Conservation (phyloP, 2,329 filamentous ascomycete species). For the Arthrobotrys musiformis region DNA sequence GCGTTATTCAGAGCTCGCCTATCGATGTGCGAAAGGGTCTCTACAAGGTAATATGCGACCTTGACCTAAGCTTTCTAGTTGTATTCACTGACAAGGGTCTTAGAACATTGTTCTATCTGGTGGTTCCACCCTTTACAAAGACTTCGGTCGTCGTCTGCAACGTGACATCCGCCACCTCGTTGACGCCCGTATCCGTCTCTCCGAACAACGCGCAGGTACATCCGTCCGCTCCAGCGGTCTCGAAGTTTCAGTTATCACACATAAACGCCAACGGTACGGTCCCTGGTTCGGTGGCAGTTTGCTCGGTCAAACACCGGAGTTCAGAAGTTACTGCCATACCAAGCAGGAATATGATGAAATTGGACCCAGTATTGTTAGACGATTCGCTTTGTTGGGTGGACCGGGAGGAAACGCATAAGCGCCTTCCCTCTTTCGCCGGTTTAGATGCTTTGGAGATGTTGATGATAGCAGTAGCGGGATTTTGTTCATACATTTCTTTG, state of each 20-base stretch:
- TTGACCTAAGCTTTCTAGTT: neutral
- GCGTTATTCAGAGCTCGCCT: constrained; percentile 95
- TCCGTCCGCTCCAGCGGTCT: constrained; percentile 92
- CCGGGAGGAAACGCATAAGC: constrained; percentile 67
- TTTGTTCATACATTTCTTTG: constrained; percentile 31
- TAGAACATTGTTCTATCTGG: constrained; percentile 96
- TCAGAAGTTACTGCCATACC: constrained; percentile 98
- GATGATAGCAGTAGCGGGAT: neutral
- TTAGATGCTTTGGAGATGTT: neutral
- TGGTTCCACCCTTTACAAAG: constrained; percentile 97
- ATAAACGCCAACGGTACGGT: constrained; percentile 96
- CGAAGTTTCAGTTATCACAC: constrained; percentile 95
- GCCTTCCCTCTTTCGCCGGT: neutral
- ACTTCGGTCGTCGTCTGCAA: constrained; percentile 95
- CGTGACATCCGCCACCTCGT: constrained; percentile 97
- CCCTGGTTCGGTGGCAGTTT: constrained; percentile 98
- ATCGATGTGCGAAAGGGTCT: constrained; percentile 96
- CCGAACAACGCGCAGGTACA: constrained; percentile 83
- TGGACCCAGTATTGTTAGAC: constrained; percentile 91
- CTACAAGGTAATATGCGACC: constrained; percentile 76
- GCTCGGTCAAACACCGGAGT: constrained; percentile 96
- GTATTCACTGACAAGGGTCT: neutral
- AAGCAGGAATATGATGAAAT: constrained; percentile 94
- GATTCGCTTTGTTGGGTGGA: constrained; percentile 92
- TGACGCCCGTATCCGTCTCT: constrained; percentile 89